Evolutionary conservation across 257 asterid species (phyloP), one percentile per base, ranked within the genome.

Genomic region (Scutellaria galericulata): DNA sequence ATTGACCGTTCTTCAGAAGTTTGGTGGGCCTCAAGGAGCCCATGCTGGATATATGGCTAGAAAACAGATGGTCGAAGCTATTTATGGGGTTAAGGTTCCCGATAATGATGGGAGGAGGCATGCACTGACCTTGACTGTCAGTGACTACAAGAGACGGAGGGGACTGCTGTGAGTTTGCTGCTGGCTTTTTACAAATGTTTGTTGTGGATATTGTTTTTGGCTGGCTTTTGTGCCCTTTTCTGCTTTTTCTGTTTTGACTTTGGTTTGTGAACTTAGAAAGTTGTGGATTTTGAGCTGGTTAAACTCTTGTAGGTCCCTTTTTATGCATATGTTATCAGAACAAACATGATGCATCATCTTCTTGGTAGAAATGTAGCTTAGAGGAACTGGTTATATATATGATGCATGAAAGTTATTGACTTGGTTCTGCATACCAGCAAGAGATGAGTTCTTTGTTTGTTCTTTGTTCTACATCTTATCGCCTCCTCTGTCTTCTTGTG

Each of bases 61-160:
- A 73, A 94, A 91, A 66, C 99, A 94, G 86, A 82, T 81, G 84
- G 82, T 89, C 18, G 99, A 94, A 78, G 96, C 98, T 14, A 86
- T 86, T 2, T 75, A 85, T 68, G 98, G 99, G 54, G 80, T 82
- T 71, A 80, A 82, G 63, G 97, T 94, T 68, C 93, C 95, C 0
- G 98, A 91, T 79, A 83, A 91, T 37, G 98, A 94, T 69, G 99
- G 98, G 51, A 87, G 93, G 86, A 80, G 97, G 47, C 99, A 91
- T 42, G 85, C 93, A 2, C 75, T 91, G 66, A 91, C 99, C 69
- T 77, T 94, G 90, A 85, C 91, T 5, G 92, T 91, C 54, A 92
- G 98, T 9, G 99, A 94, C 81, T 91, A 94, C 74, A 94, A 91
- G 88, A 83, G 99, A 60, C 74, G 99, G 68, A 88, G 96, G 81